Percentiles rank a stretch among this genome's conserved stretches.
Conservation (phyloP, 2,329 filamentous ascomycete genomes). For the Emericellopsis atlantica region DNA sequence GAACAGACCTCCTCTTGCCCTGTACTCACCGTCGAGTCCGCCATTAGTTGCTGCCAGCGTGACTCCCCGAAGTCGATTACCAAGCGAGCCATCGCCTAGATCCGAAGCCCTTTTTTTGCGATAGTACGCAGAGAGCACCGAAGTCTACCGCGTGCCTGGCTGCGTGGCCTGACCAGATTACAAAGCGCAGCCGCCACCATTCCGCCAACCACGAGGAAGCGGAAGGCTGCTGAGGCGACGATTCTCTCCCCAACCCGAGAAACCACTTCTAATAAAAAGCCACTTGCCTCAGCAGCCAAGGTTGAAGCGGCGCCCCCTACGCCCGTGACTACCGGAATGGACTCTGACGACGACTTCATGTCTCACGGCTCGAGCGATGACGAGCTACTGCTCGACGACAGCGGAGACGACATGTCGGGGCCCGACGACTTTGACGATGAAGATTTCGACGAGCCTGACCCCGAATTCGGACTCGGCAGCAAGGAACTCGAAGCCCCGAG, state of each 20-base stretch:
- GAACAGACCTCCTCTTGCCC: no score
- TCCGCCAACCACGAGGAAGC: constrained; percentile 46
- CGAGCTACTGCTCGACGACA: constrained; percentile 63
- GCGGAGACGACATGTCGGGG: constrained; percentile 55
- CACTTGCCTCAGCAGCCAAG: constrained; percentile 39
- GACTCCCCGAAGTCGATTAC: no score
- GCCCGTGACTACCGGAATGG: constrained; percentile 60
- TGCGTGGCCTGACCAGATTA: no score
- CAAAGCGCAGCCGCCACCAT: constrained; percentile 31
- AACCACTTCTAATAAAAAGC: constrained; percentile 38
- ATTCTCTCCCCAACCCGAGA: constrained; percentile 30
- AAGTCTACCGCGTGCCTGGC: no score
- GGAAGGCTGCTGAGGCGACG: constrained; percentile 55
- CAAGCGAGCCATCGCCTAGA: no score
- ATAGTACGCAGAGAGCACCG: no score
- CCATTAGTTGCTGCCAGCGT: no score
- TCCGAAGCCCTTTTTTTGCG: no score
- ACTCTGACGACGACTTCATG: constrained; percentile 92
- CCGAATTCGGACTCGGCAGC: constrained; percentile 34
- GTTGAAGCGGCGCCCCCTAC: constrained; percentile 38
- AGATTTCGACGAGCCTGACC: constrained; percentile 37
- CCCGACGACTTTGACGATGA: constrained; percentile 39
- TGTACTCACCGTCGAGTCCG: no score
- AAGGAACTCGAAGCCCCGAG: constrained; percentile 59
- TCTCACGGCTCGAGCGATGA: constrained; percentile 66